Evolutionary conservation across 2,329 filamentous ascomycete species (phyloP).

Genomic region (Diaporthe citrichinensis): DNA sequence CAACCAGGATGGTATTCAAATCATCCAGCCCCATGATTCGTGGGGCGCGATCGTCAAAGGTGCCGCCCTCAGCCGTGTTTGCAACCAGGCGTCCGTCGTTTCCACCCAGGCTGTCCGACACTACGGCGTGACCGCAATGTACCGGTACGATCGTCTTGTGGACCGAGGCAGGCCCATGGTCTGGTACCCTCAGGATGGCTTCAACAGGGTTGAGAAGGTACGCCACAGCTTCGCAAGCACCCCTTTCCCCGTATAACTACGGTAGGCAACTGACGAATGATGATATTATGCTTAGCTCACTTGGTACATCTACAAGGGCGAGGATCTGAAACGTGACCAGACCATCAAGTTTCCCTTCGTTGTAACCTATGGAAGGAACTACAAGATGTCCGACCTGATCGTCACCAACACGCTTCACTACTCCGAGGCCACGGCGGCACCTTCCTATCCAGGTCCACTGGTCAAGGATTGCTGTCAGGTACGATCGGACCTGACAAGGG

Average conservation of each 20-base stretch:
- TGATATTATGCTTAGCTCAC: no score
- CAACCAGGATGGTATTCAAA: not conserved
- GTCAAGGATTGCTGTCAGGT: not conserved
- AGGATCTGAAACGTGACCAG: constrained; percentile 5
- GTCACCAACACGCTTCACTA: not conserved
- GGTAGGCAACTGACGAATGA: no score
- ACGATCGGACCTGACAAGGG: no score
- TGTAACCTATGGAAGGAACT: no score
- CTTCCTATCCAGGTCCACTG: not conserved
- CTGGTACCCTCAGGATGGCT: not conserved
- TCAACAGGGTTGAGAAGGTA: not conserved
- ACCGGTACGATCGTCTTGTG: not conserved
- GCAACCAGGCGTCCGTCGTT: not conserved
- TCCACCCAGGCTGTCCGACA: constrained; percentile 20
- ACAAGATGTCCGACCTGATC: no score
- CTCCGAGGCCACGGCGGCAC: not conserved
- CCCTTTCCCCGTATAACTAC: no score
- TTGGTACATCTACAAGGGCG: constrained; percentile 23
- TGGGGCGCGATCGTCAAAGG: constrained; percentile 36
- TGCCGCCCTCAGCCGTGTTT: constrained; percentile 1
- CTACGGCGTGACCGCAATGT: not conserved
- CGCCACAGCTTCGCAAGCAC: no score
- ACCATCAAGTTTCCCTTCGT: not conserved
- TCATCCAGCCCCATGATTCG: constrained; percentile 19
- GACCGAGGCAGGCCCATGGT: not conserved